These are phyloP conservation scores for Astrephomene gubernaculifera DNA, from an alignment of 139 green algal species.

Conservation along the genomic window DNA sequence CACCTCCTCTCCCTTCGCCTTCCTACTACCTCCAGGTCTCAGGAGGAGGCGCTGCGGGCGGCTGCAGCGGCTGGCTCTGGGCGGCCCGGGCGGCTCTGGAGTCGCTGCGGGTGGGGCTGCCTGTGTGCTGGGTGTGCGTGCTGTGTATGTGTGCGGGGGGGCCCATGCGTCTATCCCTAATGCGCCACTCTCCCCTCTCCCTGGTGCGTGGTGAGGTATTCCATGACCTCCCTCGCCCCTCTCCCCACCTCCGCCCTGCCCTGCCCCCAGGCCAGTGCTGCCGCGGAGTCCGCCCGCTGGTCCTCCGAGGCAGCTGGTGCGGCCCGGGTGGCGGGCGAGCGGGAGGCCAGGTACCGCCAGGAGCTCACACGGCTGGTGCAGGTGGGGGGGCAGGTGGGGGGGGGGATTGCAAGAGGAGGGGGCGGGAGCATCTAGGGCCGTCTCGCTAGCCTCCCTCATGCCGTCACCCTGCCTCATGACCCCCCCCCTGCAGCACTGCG, in stretches of 20 bases:
- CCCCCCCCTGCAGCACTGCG: not conserved
- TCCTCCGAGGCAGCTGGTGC: not conserved
- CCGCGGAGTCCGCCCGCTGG: conserved; percentile 3
- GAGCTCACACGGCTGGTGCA: conserved; percentile 36
- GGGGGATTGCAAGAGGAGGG: too few species aligned
- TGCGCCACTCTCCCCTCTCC: too few species aligned
- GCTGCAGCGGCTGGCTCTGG: not conserved
- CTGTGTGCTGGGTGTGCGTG: too few species aligned
- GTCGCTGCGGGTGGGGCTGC: conserved; percentile 11
- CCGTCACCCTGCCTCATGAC: too few species aligned
- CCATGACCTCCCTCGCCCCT: not conserved
- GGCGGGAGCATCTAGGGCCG: too few species aligned
- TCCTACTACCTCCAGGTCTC: not conserved
- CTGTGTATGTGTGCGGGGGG: too few species aligned
- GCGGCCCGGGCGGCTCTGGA: conserved; percentile 12
- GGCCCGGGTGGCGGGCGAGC: conserved; percentile 16
- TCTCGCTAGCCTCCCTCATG: too few species aligned
- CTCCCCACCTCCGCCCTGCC: not conserved
- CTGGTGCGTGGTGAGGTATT: too few species aligned
- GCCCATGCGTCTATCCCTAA: too few species aligned
- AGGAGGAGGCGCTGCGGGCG: conserved; percentile 4
- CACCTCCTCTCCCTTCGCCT: not conserved
- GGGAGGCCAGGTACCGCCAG: conserved; percentile 7
- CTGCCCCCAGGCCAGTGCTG: not conserved
- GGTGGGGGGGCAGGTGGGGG: not conserved